Conservation (phyloP, 805 yeast genomes). For the Candida methanosorbosa region DNA sequence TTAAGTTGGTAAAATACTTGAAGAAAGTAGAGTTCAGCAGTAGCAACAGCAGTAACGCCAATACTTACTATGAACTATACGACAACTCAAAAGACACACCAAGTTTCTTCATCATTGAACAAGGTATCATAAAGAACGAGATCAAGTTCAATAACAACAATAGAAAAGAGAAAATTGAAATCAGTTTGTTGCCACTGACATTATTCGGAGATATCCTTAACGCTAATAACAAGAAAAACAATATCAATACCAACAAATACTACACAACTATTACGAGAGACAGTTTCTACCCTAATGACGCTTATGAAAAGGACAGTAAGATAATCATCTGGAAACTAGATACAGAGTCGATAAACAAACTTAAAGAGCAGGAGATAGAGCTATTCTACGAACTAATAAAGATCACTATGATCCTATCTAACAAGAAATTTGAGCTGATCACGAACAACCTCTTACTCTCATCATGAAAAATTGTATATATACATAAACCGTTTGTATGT, state of each 20-base stretch:
- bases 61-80: conserved; percentile 25
- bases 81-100: conserved; percentile 38
- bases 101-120: conserved; percentile 43
- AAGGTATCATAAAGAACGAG: conserved; percentile 44
- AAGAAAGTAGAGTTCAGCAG: conserved; percentile 17
- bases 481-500: no score
- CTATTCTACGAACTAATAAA: conserved; percentile 56
- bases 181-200: conserved; percentile 57
- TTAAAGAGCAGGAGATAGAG: conserved; percentile 40
- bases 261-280: no score
- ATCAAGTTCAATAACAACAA: conserved; percentile 30
- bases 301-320: conserved; percentile 65
- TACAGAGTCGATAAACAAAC: conserved; percentile 30
- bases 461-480: no score
- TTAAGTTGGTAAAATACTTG: conserved; percentile 48
- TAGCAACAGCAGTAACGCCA: not conserved
- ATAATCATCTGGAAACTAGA: conserved; percentile 48
- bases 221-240: no score
- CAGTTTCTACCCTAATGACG: no score
- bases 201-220: conserved; percentile 56
- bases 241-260: no score
- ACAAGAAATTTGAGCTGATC: conserved; percentile 65
- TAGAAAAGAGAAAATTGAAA: conserved; percentile 16
- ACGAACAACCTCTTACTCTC: conserved; percentile 65
- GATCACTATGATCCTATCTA: conserved; percentile 53